Evolutionary conservation across 805 yeast species (phyloP).

Genomic region (Candida ovalis): DNA sequence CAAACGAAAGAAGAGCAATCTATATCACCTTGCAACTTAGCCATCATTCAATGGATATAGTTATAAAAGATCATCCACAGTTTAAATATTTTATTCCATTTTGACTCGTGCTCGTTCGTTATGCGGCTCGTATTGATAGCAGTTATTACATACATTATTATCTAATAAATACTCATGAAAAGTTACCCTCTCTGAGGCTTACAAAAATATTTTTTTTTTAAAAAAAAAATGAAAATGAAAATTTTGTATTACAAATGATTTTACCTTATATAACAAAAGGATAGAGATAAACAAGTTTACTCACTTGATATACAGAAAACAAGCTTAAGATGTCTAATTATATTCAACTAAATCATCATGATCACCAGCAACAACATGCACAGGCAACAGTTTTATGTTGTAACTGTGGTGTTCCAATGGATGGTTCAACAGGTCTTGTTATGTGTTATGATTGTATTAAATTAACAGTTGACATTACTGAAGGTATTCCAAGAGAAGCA

Average conservation of each 20-base stretch:
- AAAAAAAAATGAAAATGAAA: not conserved
- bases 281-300: not conserved
- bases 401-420: slow-evolving; percentile 98
- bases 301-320: not conserved
- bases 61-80: too few species aligned
- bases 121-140: not conserved
- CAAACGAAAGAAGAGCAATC: too few species aligned
- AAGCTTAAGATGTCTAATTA: slow-evolving; percentile 40
- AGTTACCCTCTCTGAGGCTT: not conserved
- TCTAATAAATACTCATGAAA: not conserved
- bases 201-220: not conserved
- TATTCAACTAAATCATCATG: slow-evolving; percentile 38
- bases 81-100: too few species aligned
- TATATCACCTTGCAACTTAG: too few species aligned
- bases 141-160: not conserved
- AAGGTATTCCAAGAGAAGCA: slow-evolving; percentile 92
- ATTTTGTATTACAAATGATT: slow-evolving; percentile 1
- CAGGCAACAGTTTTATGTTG: slow-evolving; percentile 90
- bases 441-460: slow-evolving; percentile 98
- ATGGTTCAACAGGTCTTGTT: slow-evolving; percentile 87
- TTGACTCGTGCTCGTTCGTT: not conserved
- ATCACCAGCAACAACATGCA: slow-evolving; percentile 22
- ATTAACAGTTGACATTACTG: slow-evolving; percentile 88
- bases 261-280: not conserved
- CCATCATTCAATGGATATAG: too few species aligned